These are phyloP conservation scores for Arthrinium phaeospermum DNA, from an alignment of 2,329 filamentous ascomycete species.

Conservation along the genomic window DNA sequence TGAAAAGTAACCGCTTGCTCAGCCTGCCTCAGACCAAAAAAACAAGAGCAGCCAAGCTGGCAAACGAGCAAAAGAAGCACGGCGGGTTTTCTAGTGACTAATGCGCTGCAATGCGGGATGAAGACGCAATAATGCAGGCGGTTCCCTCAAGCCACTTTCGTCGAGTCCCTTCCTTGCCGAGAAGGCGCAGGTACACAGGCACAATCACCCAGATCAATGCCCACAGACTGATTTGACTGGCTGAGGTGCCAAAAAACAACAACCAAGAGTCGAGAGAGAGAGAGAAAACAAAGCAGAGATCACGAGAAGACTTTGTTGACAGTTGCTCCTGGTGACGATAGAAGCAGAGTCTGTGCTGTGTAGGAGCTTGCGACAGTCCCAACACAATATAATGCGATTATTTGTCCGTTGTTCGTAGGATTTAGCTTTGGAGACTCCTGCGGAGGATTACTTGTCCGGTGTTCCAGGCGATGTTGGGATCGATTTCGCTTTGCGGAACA, in stretches of 20 bases:
- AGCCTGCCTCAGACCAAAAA: neutral
- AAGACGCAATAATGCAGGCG: slow-evolving; percentile 13
- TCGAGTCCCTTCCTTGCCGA: slow-evolving; percentile 2
- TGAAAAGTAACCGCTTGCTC: slow-evolving; percentile 5
- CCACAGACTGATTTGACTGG: neutral
- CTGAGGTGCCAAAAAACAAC: neutral
- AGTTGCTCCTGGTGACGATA: neutral
- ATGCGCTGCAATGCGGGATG: slow-evolving; percentile 8
- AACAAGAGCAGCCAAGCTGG: neutral
- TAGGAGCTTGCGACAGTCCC: neutral
- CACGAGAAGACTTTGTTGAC: neutral
- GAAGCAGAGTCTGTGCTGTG: neutral
- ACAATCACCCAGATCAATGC: neutral
- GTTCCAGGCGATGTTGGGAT: neutral
- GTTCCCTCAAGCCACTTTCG: slow-evolving; percentile 3
- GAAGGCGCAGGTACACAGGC: neutral
- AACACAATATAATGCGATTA: neutral
- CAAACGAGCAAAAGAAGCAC: neutral
- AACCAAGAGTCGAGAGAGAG: neutral
- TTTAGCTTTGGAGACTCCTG: neutral
- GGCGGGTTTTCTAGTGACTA: neutral
- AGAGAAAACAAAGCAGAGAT: neutral
- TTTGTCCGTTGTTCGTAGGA: neutral
- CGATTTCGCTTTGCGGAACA: neutral
- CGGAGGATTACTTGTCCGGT: neutral